Percentiles rank a stretch among this genome's conserved stretches.
These are phyloP conservation scores for Ceratocystis destructans DNA, from an alignment of 2,329 filamentous ascomycete species.

Conservation along the genomic window DNA sequence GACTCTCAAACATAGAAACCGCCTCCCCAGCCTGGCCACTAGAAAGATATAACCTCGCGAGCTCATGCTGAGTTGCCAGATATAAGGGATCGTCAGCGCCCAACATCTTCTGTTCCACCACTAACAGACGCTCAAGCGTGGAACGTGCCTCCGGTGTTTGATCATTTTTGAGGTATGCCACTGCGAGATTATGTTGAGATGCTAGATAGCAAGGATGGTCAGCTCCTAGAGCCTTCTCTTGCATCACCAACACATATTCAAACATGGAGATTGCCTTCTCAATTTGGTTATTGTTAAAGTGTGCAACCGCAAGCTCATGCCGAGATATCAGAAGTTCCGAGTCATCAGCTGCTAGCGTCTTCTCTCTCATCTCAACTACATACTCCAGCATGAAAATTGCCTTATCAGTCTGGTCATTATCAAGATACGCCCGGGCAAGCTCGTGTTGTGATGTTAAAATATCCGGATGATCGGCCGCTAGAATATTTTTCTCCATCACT, in stretches of 20 bases:
- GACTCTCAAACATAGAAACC: no score
- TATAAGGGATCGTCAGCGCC: neutral
- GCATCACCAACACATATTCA: neutral
- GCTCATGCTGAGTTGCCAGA: neutral
- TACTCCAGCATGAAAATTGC: neutral
- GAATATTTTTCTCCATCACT: neutral
- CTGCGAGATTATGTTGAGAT: neutral
- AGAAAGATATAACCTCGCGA: neutral
- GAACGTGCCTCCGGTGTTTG: neutral
- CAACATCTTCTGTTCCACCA: neutral
- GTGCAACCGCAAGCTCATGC: neutral
- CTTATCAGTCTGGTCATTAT: neutral
- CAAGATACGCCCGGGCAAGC: neutral
- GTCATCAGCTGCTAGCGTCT: neutral
- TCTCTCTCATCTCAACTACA: neutral
- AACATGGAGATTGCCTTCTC: neutral
- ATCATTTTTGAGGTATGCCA: neutral
- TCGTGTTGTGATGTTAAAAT: neutral
- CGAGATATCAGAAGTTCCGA: neutral
- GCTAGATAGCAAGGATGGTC: neutral
- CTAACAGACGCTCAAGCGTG: neutral
- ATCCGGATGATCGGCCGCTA: neutral
- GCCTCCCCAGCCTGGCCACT: neutral
- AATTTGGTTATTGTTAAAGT: neutral
- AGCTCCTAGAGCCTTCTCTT: neutral